Conservation (phyloP, 2,329 filamentous ascomycete genomes). For the Aureobasidium sp. region DNA sequence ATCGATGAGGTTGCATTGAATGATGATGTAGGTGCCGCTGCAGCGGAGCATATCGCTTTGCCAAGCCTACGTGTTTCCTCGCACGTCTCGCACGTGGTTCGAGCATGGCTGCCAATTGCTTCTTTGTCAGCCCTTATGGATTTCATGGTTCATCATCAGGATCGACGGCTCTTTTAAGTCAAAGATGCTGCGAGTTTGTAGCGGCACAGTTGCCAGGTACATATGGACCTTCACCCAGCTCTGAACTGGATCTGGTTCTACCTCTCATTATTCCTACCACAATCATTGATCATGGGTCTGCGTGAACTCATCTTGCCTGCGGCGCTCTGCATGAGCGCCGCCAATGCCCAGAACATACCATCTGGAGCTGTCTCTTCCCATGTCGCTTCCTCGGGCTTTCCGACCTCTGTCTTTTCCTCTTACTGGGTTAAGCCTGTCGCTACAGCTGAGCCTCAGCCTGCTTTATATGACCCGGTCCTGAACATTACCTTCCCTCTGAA, state of each 20-base stretch:
- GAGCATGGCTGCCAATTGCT: conserved; percentile 5
- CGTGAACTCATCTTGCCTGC: neutral
- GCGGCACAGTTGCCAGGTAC: neutral
- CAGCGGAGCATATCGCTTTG: neutral
- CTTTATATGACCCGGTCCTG: conserved; percentile 47
- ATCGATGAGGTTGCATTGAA: neutral
- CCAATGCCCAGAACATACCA: conserved; percentile 11
- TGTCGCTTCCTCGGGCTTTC: conserved; percentile 43
- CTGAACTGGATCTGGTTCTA: neutral
- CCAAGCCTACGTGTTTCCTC: neutral
- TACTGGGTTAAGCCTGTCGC: conserved; percentile 42
- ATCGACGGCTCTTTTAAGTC: neutral
- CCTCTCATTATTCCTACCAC: conserved; percentile 1
- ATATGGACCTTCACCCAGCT: neutral
- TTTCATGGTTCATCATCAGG: neutral
- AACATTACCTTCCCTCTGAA: conserved; percentile 46
- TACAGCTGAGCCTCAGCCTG: conserved; percentile 48
- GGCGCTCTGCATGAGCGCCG: neutral
- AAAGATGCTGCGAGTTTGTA: neutral
- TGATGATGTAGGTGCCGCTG: neutral
- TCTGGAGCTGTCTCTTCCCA: conserved; percentile 26
- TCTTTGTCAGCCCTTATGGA: neutral
- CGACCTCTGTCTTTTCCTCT: conserved; percentile 44
- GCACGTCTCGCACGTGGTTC: neutral
- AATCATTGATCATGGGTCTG: conserved; percentile 5